These are phyloP conservation scores for Naematelia encephala DNA, from an alignment of 768 basidiomycete genomes.

Conservation along the genomic window DNA sequence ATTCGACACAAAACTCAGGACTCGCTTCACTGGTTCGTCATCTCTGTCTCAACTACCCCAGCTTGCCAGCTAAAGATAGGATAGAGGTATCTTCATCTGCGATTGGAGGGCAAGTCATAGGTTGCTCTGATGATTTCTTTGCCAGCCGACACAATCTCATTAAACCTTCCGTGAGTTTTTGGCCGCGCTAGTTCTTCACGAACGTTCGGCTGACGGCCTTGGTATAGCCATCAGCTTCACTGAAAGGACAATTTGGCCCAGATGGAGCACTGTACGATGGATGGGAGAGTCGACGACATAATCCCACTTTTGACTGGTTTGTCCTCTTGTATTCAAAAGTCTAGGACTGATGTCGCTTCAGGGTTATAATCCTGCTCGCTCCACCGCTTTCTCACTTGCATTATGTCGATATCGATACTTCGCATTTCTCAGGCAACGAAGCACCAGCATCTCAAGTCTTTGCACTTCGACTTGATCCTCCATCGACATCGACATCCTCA, in stretches of 20 bases:
- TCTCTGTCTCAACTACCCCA: neutral
- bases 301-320: conserved; percentile 82
- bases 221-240: conserved; percentile 70
- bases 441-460: conserved; percentile 72
- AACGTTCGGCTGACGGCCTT: neutral
- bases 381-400: conserved; percentile 62
- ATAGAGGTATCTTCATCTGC: conserved; percentile 84
- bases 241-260: conserved; percentile 96
- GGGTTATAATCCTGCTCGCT: conserved; percentile 88
- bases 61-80: neutral
- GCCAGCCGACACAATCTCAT: conserved; percentile 79
- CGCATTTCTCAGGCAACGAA: conserved; percentile 81
- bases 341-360: conserved; percentile 42
- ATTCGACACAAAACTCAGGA: conserved; percentile 5
- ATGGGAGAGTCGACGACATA: conserved; percentile 91
- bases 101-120: conserved; percentile 69
- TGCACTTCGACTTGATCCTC: conserved; percentile 51
- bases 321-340: conserved; percentile 13
- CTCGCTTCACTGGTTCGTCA: conserved; percentile 10
- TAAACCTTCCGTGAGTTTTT: conserved; percentile 65
- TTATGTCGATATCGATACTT: conserved; percentile 91
- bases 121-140: conserved; percentile 94
- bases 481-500: neutral
- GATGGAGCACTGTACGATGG: conserved; percentile 92
- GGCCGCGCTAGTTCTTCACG: neutral